A percentile compares a stretch with the other conserved stretches of the same genome.
phyloP scores from a whole-genome alignment of 2,329 filamentous ascomycete species.

The Penicillium rolfsii region DNA sequence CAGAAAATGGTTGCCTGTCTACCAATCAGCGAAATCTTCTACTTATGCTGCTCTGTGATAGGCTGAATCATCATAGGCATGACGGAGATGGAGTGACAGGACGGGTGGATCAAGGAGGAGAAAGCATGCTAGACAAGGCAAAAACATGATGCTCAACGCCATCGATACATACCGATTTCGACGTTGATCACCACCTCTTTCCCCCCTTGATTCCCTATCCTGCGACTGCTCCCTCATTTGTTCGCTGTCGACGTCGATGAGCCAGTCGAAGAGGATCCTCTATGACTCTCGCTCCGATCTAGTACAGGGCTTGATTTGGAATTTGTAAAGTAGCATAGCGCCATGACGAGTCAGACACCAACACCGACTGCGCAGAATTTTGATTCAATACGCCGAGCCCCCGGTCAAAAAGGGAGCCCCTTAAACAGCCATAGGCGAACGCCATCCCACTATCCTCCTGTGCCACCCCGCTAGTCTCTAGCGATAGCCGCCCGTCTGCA shows the following conservation, averaged over 20 bases:
- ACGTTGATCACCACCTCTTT: background rate
- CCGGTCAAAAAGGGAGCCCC: background rate
- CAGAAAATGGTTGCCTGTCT: background rate
- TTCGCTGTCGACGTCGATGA: background rate
- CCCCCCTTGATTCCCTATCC: background rate
- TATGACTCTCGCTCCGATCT: background rate
- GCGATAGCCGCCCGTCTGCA: slow-evolving; percentile 25
- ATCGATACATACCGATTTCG: background rate
- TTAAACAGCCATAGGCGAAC: slow-evolving; percentile 12
- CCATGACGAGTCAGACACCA: background rate
- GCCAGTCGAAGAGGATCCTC: background rate
- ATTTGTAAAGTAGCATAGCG: background rate
- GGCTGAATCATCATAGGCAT: slow-evolving; percentile 1
- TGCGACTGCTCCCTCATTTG: background rate
- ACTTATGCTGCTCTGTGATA: background rate
- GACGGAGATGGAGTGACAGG: background rate
- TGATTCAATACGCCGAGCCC: background rate
- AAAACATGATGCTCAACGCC: background rate
- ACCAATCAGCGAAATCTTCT: slow-evolving; percentile 10
- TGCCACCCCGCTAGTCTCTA: slow-evolving; percentile 16
- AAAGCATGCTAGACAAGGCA: background rate
- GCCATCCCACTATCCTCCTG: slow-evolving; percentile 10
- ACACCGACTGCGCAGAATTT: background rate
- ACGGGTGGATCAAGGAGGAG: background rate
- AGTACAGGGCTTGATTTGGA: background rate